phyloP scores from a whole-genome alignment of 305 asterid species.

The Rubia tinctorum region DNA sequence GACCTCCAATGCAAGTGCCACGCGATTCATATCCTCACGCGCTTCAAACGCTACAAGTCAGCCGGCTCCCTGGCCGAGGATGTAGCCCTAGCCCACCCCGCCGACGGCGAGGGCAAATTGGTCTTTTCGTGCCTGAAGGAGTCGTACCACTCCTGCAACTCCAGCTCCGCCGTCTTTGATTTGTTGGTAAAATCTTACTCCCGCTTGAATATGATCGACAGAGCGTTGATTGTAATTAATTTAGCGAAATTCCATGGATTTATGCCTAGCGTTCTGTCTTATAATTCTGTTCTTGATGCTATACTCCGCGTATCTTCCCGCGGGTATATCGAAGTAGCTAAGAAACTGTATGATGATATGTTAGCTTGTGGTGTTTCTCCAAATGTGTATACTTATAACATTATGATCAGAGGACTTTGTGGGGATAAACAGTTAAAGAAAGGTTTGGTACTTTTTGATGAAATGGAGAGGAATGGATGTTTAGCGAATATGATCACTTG shows the following conservation, averaged over 20 bases:
- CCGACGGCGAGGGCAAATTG: constrained; percentile 31
- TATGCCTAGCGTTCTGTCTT: constrained; percentile 70
- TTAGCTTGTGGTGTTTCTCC: constrained; percentile 51
- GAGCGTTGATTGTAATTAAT: constrained; percentile 44
- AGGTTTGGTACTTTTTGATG: constrained; percentile 45
- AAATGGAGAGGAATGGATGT: constrained; percentile 71
- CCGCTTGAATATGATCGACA: constrained; percentile 56
- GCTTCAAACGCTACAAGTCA: constrained; percentile 62
- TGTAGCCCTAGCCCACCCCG: constrained; percentile 27
- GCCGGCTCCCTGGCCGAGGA: constrained; percentile 66
- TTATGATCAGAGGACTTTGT: constrained; percentile 73
- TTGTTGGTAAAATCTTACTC: constrained; percentile 64
- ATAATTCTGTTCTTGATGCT: constrained; percentile 71
- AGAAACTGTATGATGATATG: constrained; percentile 56
- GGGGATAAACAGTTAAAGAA: constrained; percentile 38
- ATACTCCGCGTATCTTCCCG: constrained; percentile 36
- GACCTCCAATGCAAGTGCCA: constrained; percentile 59
- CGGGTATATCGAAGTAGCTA: constrained; percentile 43
- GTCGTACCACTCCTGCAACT: constrained; percentile 58
- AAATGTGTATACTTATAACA: constrained; percentile 73
- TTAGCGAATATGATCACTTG: constrained; percentile 75
- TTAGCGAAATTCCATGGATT: constrained; percentile 63
- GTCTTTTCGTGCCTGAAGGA: constrained; percentile 56
- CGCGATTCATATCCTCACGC: constrained; percentile 72
- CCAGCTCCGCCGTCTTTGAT: constrained; percentile 84